Evolutionary conservation across 2,329 filamentous ascomycete genomes (phyloP), one percentile per base, ranked within the genome.

Genomic region (Dactylonectria estremocensis): DNA sequence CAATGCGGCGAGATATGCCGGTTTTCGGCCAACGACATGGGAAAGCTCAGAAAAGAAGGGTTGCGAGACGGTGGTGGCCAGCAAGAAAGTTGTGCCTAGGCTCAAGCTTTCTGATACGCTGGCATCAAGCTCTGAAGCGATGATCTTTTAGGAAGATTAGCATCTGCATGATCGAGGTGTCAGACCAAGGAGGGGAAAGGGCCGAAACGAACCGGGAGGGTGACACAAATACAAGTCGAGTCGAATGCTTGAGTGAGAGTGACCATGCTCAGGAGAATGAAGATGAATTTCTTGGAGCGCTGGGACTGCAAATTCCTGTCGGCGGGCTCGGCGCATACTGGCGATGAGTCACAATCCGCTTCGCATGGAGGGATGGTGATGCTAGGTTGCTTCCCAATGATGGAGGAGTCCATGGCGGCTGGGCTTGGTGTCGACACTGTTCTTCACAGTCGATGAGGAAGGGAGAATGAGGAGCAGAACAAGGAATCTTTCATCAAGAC

Each of bases 41-140:
- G 79, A 81, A 10, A 83, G 62, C 3, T 80, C 78, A 7, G 80
- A 77, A n/a, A 83, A 73, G 5, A 80, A 78, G 3, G 88, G 89
- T 72, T 90, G 87, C 48, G 89, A 84, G 33, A 90, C 86, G 1
- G 91, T 90, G 63, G 88, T 89, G 3, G 90, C 88, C 5, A 94
- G 85, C 5, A 94, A 82, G 70, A 92, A 94, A 16, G 89, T 89
- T 5, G 91, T 93, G 2, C 91, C 91, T 13, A 77, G 70, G 35
- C 71, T 72, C 54, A 77, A 60, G 11, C 68, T 72, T 49, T 76
- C 65, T 2, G 74, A 73, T 16, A 77, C 67, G 6, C 69, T 72
- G 3, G 74, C 76, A 43, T 77, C 61, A 35, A 77, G 65, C 40
- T 77, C 76, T 45, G 58, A 52, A 18, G 74, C 72, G 8, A 77